Percentiles rank a stretch among this genome's conserved stretches.
Evolutionary conservation across 202 grass and related monocot genomes (phyloP).

Genomic region (Zoysia matrella): DNA sequence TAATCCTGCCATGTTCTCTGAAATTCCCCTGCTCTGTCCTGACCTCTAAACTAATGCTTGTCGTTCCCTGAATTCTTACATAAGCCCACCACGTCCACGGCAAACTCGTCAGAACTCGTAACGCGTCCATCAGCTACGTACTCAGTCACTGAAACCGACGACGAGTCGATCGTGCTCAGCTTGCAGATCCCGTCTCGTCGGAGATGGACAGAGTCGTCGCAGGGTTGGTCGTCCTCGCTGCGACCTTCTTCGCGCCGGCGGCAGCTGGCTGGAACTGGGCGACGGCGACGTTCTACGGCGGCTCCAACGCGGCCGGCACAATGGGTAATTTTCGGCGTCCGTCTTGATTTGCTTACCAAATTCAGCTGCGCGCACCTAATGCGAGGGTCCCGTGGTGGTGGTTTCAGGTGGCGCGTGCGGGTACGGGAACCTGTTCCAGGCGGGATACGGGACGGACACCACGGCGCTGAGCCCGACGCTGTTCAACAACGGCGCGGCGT

Average conservation of each 20-base stretch:
- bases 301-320: conserved; percentile 71
- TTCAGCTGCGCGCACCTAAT: background rate
- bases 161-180: no score
- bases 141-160: no score
- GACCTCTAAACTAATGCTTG: conserved; percentile 25
- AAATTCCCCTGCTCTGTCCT: conserved; percentile 13
- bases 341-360: background rate
- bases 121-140: conserved; percentile 11
- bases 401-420: conserved; percentile 82
- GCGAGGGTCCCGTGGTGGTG: no score
- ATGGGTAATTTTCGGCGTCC: conserved; percentile 54
- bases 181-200: conserved; percentile 3
- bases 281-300: conserved; percentile 81
- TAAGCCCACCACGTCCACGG: conserved; percentile 36
- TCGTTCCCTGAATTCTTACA: conserved; percentile 42
- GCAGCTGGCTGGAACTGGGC: conserved; percentile 33
- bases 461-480: conserved; percentile 74
- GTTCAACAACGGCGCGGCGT: conserved; percentile 74
- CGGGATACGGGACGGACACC: conserved; percentile 85
- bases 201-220: conserved; percentile 27
- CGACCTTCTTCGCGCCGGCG: conserved; percentile 29
- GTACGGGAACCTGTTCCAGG: conserved; percentile 76
- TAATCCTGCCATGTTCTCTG: conserved; percentile 44
- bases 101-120: conserved; percentile 23
- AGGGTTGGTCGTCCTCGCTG: conserved; percentile 15